A percentile compares a stretch with the other conserved stretches of the same genome.
These are phyloP conservation scores for Metarhizium robertsii DNA, from an alignment of 2,329 filamentous ascomycete genomes.

Conservation along the genomic window DNA sequence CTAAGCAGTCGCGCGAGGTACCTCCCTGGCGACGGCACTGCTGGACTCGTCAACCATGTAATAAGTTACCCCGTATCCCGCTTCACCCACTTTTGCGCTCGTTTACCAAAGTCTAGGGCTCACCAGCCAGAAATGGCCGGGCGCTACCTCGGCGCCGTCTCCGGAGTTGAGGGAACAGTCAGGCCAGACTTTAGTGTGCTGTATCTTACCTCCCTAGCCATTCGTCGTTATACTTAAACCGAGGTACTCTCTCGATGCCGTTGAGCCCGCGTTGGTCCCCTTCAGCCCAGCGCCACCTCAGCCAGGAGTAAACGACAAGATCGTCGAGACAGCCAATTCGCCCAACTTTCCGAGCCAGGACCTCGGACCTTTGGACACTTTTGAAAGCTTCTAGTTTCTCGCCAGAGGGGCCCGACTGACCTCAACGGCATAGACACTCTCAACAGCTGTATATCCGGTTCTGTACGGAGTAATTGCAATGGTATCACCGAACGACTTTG, in stretches of 20 bases:
- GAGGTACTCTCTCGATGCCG: neutral
- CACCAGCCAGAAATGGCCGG: neutral
- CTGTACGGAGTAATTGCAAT: neutral
- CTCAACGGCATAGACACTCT: neutral
- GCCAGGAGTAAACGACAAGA: neutral
- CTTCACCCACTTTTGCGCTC: neutral
- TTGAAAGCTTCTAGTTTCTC: neutral
- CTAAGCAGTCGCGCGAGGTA: too few species aligned
- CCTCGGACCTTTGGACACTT: neutral
- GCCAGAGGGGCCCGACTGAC: neutral
- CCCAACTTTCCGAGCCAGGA: neutral
- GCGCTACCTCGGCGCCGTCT: neutral
- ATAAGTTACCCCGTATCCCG: neutral
- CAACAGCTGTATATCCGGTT: too few species aligned
- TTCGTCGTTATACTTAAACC: neutral
- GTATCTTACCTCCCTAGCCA: too few species aligned
- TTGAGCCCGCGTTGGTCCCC: neutral
- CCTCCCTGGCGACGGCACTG: too few species aligned
- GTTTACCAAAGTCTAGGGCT: neutral
- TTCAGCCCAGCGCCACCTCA: neutral
- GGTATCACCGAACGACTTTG: constrained; percentile 18
- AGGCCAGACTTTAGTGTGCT: too few species aligned
- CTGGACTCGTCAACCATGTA: neutral
- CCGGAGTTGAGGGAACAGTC: neutral
- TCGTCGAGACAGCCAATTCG: neutral